Evolutionary conservation across 2,329 filamentous ascomycete genomes (phyloP), one percentile per base, ranked within the genome.

Genomic region (Ciborinia camelliae): DNA sequence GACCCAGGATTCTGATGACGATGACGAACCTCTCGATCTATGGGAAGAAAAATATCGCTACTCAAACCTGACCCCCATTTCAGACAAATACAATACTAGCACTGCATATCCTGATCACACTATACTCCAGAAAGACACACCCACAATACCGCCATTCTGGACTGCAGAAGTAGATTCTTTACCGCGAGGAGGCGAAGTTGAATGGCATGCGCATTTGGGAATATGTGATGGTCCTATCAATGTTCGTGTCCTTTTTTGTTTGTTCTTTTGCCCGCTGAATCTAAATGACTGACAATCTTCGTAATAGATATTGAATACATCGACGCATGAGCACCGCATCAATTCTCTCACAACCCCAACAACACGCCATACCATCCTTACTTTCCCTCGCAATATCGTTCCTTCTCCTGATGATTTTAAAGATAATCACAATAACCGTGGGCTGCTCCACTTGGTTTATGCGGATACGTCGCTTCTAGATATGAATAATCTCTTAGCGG

Each of bases 131-230:
- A 30, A 15, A 7, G 30, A 57, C 20, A 8, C 14, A 5, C 15
- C 5, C 12, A 41, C 30, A 9, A 45, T 58, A 2, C 88, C 92
- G 1, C 89, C 89, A 0, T 82, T 93, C 71, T 89, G 95, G 73
- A 84, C 89, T 0, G 88, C 87, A 0, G 87, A 95, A 73, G 90
- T 97, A 1, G 83, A 88, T 51, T 84, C 87, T 69, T 81, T 99
- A 15, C 95, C 95, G 1, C 84, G 91, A 26, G 81, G 79, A 20
- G 89, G 89, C 35, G 81, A 81, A 45, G 85, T 97, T 14, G 95
- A 99, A 79, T 99, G 94, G 93, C 89, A 91, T 70, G 88, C 82
- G 1, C 84, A 89, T 65, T 74, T 85, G 3, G 90, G 91, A 0
- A 76, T 90, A 51, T 66, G 62, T 12, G 54, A 61, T 57, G 68